A percentile compares a stretch with the other conserved stretches of the same genome.
These are phyloP conservation scores for Boletus sp. DNA, from an alignment of 768 basidiomycete genomes.

Conservation along the genomic window DNA sequence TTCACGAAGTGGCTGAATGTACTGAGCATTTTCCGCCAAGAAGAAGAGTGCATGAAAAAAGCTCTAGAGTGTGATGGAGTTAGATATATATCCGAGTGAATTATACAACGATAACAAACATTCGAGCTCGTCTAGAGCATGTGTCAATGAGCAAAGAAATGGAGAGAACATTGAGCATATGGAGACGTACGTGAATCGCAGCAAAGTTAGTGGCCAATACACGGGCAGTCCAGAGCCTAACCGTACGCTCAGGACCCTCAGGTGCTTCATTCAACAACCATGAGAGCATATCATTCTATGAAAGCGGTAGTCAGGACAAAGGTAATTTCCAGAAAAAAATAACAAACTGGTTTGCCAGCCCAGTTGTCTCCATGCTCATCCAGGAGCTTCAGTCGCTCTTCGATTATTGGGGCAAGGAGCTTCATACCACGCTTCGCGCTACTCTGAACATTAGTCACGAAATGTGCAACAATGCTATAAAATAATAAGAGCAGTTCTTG, in stretches of 20 bases:
- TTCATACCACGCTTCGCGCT: neutral
- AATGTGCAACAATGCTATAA: neutral
- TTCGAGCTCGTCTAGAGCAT: neutral
- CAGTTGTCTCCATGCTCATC: neutral
- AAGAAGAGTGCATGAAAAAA: neutral
- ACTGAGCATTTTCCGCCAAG: neutral
- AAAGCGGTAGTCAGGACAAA: neutral
- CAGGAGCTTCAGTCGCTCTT: neutral
- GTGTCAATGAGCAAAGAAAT: neutral
- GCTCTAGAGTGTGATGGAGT: neutral
- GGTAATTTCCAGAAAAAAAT: too few relatives aligned
- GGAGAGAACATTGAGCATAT: neutral
- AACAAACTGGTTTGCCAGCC: neutral
- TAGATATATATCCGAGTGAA: neutral
- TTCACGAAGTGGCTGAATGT: neutral
- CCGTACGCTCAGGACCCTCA: neutral
- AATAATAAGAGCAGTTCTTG: too few relatives aligned
- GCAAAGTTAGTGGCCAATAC: neutral
- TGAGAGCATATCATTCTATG: neutral
- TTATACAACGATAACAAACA: neutral
- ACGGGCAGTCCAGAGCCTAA: neutral
- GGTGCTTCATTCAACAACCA: neutral
- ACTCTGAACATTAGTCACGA: neutral
- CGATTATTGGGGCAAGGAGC: constrained; percentile 2
- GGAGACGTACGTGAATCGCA: constrained; percentile 15